Evolutionary conservation across 352 stramenopile species (phyloP), one percentile per base, ranked within the genome.

Genomic region (Phytophthora megakarya): DNA sequence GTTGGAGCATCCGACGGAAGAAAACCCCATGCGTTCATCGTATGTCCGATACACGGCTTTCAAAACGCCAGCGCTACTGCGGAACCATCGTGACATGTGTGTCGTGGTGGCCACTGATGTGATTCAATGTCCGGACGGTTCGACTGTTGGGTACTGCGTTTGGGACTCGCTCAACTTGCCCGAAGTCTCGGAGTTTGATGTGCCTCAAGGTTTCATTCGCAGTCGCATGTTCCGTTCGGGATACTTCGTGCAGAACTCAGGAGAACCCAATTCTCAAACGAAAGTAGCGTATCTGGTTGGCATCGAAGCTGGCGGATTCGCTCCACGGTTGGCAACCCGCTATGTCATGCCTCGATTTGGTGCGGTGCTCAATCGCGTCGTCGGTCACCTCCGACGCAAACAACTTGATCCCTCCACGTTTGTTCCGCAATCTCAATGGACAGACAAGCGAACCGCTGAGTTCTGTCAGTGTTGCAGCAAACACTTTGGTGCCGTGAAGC

Each of bases 21-120:
- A 69, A 12, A 25, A 65, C 18, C 73, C 73, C 11, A 61, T 75
- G 60, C 62, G 70, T 2, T 81, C 73, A 22, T 65, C 70, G 3
- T 81, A 77, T 58, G 59, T 81, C 22, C 67, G 70, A 10, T 81
- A 81, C 49, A 77, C 70, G 3, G 63, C 70, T 1, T 81, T 75
- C 38, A 69, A 81, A 37, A 73, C 70, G 33, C 67, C 67, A 2
- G 49, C 47, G 19, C 40, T 79, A 25, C 35, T 79, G 39, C 67
- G 70, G 23, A 72, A 75, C 39, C 47, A 75, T 35, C 73, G 73
- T 13, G 73, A 79, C 16, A 77, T 77, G 67, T 77, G 70, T 25
- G 73, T 81, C 0, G 64, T 76, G 3, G 73, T 81, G 9, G 54
- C 70, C 8, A 81, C 73, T 13, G 67, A 81, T 48, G 60, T 81